phyloP scores from a whole-genome alignment of 495 filamentous ascomycete genomes.

The Daldinia vernicosa region DNA sequence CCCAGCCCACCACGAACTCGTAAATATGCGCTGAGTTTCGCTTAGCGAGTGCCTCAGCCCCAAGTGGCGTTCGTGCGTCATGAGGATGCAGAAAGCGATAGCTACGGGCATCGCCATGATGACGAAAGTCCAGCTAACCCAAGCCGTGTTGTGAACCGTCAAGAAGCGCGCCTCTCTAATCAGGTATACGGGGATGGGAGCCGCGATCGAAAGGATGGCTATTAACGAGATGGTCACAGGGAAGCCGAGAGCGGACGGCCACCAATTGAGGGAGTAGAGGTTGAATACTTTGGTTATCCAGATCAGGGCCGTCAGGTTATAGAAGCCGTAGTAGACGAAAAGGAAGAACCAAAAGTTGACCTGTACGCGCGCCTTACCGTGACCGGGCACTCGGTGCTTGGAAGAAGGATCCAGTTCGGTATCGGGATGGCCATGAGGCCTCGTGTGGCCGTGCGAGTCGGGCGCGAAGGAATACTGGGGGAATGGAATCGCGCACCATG shows the following conservation, averaged over 20 bases:
- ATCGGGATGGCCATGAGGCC: conserved; percentile 44
- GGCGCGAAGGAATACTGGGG: conserved; percentile 63
- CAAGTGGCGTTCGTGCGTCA: conserved; percentile 66
- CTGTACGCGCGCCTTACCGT: conserved; percentile 66
- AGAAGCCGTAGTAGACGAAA: conserved; percentile 71
- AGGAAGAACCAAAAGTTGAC: conserved; percentile 76
- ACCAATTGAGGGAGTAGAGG: conserved; percentile 72
- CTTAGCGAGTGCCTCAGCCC: conserved; percentile 63
- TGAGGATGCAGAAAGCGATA: conserved; percentile 66
- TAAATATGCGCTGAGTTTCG: conserved; percentile 71
- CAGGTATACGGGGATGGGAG: conserved; percentile 66
- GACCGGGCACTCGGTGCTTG: conserved; percentile 60
- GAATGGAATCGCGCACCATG: conserved; percentile 69
- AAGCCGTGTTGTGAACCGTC: conserved; percentile 66
- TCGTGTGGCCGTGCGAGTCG: conserved; percentile 42
- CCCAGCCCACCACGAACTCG: conserved; percentile 67
- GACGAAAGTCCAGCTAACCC: conserved; percentile 70
- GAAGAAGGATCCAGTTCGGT: conserved; percentile 29
- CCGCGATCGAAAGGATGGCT: conserved; percentile 61
- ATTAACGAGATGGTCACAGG: conserved; percentile 65
- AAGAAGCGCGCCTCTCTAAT: conserved; percentile 57
- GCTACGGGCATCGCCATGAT: conserved; percentile 70
- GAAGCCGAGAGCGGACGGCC: conserved; percentile 67
- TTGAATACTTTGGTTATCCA: conserved; percentile 77
- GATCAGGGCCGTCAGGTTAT: conserved; percentile 68